Percentiles rank a stretch among this genome's conserved stretches.
Conservation (phyloP, 495 filamentous ascomycete species). For the Tuber aestivum region DNA sequence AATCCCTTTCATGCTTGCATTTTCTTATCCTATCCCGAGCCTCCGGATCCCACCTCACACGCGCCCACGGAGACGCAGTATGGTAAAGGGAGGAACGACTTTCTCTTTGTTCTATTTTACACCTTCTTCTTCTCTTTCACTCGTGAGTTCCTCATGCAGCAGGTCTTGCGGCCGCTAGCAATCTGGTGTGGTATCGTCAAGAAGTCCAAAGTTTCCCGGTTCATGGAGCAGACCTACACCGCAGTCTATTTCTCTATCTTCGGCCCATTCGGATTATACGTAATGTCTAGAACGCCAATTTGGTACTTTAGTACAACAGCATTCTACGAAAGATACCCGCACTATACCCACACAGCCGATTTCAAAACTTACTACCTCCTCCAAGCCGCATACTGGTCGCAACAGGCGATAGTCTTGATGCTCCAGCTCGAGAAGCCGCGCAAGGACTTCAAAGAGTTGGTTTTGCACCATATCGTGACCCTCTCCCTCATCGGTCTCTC, state of each 20-base stretch:
- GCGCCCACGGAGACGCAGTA: constrained; percentile 59
- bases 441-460: constrained; percentile 94
- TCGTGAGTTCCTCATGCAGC: constrained; percentile 95
- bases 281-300: constrained; percentile 84
- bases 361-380: constrained; percentile 98
- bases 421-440: constrained; percentile 89
- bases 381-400: constrained; percentile 92
- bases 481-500: constrained; percentile 78
- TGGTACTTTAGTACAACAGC: constrained; percentile 87
- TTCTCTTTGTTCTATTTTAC: constrained; percentile 86
- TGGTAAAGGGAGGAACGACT: constrained; percentile 79
- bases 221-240: constrained; percentile 97
- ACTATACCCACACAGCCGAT: constrained; percentile 70
- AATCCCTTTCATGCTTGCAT: constrained; percentile 84
- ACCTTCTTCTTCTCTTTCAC: constrained; percentile 84
- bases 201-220: constrained; percentile 76
- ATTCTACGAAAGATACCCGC: constrained; percentile 90
- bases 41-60: constrained; percentile 47
- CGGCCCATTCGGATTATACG: constrained; percentile 80
- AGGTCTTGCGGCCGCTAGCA: constrained; percentile 73
- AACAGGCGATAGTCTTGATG: constrained; percentile 85
- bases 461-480: constrained; percentile 89
- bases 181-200: constrained; percentile 62
- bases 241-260: constrained; percentile 88
- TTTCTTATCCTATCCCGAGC: constrained; percentile 85